Conservation (phyloP, 1,284 basidiomycete genomes). For the Ceratobasidium sp. region DNA sequence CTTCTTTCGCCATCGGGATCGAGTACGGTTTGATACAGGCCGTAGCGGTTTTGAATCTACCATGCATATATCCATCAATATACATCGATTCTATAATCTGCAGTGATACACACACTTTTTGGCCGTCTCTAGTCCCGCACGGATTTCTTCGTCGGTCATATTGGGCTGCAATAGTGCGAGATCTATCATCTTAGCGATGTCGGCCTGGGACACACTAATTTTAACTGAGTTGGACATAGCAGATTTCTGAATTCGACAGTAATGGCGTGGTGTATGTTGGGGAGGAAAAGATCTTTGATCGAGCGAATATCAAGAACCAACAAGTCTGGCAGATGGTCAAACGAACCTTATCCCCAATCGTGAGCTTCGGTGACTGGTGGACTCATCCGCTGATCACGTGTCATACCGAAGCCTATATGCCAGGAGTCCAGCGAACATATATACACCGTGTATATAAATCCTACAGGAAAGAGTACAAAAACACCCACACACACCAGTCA, state of each 20-base stretch:
- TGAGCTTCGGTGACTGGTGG: neutral
- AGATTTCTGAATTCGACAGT: neutral
- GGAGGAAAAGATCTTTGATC: neutral
- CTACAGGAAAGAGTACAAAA: neutral
- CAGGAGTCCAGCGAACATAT: neutral
- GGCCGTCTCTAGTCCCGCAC: constrained; percentile 44
- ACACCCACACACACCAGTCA: neutral
- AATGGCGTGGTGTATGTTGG: no score
- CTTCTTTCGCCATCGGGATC: constrained; percentile 46
- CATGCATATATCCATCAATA: constrained; percentile 26
- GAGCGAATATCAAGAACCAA: neutral
- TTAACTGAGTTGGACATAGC: constrained; percentile 23
- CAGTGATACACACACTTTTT: constrained; percentile 36
- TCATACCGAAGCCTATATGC: neutral
- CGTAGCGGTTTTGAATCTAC: constrained; percentile 46
- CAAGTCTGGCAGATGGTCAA: neutral
- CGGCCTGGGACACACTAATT: constrained; percentile 35
- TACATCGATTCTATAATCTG: neutral
- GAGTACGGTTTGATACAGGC: constrained; percentile 49
- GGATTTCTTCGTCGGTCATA: constrained; percentile 48
- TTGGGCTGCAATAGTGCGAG: constrained; percentile 48
- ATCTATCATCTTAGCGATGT: constrained; percentile 47
- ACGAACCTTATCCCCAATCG: no score
- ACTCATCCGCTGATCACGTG: neutral
- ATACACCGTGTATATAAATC: neutral